phyloP scores from a whole-genome alignment of 2,329 filamentous ascomycete genomes.

The Cercospora sojina region DNA sequence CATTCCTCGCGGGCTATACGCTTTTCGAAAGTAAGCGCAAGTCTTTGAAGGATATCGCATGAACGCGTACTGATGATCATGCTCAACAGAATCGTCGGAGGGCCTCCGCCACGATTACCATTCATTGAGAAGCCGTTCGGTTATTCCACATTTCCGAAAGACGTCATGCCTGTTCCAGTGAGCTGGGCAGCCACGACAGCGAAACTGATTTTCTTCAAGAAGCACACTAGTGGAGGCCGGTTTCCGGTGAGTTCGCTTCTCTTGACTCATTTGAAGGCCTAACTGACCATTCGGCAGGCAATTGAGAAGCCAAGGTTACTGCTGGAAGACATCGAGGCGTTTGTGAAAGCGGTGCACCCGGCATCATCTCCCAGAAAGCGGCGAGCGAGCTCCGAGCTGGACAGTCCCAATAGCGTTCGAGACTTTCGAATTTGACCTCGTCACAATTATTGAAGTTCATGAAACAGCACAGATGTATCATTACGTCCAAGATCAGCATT shows the following conservation, averaged over 20 bases:
- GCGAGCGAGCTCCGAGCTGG: not conserved
- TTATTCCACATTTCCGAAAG: not conserved
- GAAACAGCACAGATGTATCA: not conserved
- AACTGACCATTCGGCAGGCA: not conserved
- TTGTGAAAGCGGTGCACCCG: not conserved
- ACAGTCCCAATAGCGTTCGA: not conserved
- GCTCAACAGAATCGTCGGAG: not conserved
- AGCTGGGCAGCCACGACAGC: not conserved
- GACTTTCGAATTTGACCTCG: not conserved
- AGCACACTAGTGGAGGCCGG: not conserved
- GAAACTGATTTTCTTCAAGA: not conserved
- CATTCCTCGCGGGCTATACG: not conserved
- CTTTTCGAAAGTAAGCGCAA: not conserved
- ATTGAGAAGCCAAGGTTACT: not conserved
- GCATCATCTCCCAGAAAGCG: not conserved
- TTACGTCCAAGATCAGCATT: not conserved
- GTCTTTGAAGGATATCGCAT: not conserved
- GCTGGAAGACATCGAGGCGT: not conserved
- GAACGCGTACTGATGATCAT: not conserved
- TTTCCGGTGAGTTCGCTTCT: not conserved
- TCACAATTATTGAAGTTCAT: not conserved
- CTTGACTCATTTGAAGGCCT: not conserved
- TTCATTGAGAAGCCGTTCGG: not conserved
- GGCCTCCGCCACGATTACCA: not conserved
- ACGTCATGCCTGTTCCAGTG: not conserved